Conservation (phyloP, 345 rosid genomes). For the Clarkia xantiana region DNA sequence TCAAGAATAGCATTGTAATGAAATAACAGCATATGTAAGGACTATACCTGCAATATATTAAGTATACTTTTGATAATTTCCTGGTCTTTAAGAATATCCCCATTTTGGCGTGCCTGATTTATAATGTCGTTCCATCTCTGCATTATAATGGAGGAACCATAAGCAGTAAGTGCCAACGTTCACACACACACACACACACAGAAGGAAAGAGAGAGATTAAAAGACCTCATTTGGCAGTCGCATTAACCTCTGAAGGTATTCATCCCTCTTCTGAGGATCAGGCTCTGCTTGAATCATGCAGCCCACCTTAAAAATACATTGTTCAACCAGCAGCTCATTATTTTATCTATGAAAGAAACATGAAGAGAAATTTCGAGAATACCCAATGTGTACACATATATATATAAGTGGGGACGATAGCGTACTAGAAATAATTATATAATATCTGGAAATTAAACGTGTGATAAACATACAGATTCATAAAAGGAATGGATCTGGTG, state of each 20-base stretch:
- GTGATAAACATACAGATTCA: slow-evolving; percentile 53
- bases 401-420: too few relatives aligned
- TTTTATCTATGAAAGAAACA: too few relatives aligned
- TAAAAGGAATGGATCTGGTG: slow-evolving; percentile 97
- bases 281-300: slow-evolving; percentile 98
- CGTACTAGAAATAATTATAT: too few relatives aligned
- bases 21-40: background rate
- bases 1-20: background rate
- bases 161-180: background rate
- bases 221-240: slow-evolving; percentile 84
- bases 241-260: slow-evolving; percentile 89
- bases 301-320: slow-evolving; percentile 45
- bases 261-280: slow-evolving; percentile 93
- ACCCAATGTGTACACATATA: too few relatives aligned
- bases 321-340: background rate
- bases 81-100: slow-evolving; percentile 80
- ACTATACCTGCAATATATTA: slow-evolving; percentile 73
- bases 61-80: slow-evolving; percentile 82
- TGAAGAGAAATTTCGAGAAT: too few relatives aligned
- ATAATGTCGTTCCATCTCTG: slow-evolving; percentile 98
- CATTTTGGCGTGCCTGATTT: slow-evolving; percentile 93
- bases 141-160: slow-evolving; percentile 11
- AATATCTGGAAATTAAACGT: background rate
- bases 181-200: background rate
- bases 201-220: background rate